These are phyloP conservation scores for Angomonas ambiguus DNA, from an alignment of 208 protist species.

Conservation along the genomic window DNA sequence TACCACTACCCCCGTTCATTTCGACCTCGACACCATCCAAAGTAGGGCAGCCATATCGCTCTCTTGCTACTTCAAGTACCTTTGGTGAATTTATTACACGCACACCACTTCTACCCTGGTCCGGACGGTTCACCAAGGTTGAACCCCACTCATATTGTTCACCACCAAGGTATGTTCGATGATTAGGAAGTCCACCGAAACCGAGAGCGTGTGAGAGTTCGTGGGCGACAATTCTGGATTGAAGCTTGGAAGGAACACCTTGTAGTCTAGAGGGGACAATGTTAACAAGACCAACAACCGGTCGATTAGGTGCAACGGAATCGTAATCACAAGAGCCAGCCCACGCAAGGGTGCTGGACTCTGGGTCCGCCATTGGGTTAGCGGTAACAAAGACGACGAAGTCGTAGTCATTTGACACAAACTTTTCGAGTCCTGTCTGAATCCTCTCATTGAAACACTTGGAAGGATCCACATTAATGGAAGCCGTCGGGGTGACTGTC, in stretches of 20 bases:
- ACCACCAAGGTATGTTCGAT: slow-evolving; percentile 17
- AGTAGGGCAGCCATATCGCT: slow-evolving; percentile 43
- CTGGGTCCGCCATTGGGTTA: slow-evolving; percentile 12
- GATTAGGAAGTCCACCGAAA: slow-evolving; percentile 25
- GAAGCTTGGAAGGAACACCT: not conserved
- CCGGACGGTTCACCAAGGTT: slow-evolving; percentile 16
- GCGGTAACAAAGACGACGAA: slow-evolving; percentile 46
- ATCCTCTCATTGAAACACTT: slow-evolving; percentile 12
- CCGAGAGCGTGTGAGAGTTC: slow-evolving; percentile 63
- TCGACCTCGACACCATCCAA: slow-evolving; percentile 62
- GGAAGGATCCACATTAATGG: slow-evolving; percentile 8
- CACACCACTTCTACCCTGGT: slow-evolving; percentile 24
- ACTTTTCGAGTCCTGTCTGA: slow-evolving; percentile 9
- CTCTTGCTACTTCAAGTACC: slow-evolving; percentile 31
- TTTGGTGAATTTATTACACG: slow-evolving; percentile 32
- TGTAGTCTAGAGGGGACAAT: slow-evolving; percentile 39
- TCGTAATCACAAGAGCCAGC: slow-evolving; percentile 15
- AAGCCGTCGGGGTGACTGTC: slow-evolving; percentile 21
- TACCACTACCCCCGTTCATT: slow-evolving; percentile 40
- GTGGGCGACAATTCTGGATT: slow-evolving; percentile 28
- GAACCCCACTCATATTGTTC: slow-evolving; percentile 17
- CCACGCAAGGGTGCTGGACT: slow-evolving; percentile 26
- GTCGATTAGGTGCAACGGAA: slow-evolving; percentile 14
- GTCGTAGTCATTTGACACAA: slow-evolving; percentile 21
- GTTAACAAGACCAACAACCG: slow-evolving; percentile 59